phyloP scores from a whole-genome alignment of 179 eudicot genomes.

The Amaranthus tricolor region DNA sequence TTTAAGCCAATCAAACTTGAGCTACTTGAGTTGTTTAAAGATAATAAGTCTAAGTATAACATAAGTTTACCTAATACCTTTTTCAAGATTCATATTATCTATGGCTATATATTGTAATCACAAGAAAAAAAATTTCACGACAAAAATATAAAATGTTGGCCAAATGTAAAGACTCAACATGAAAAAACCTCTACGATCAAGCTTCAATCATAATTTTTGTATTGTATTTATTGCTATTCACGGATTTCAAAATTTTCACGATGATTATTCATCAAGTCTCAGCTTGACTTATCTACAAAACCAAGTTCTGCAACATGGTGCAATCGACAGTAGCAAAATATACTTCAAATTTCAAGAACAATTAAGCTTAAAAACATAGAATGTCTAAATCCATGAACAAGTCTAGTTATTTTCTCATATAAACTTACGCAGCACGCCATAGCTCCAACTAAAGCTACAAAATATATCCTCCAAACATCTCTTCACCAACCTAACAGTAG shows the following conservation, averaged over 20 bases:
- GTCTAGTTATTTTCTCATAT: neutral
- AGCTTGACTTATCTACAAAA: neutral
- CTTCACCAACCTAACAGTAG: too few relatives aligned
- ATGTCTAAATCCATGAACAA: neutral
- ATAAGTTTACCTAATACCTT: too few relatives aligned
- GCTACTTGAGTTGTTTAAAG: neutral
- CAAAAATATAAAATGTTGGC: neutral
- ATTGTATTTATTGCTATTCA: neutral
- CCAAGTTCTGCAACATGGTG: neutral
- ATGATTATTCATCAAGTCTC: neutral
- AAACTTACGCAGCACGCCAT: too few relatives aligned
- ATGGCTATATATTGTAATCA: too few relatives aligned
- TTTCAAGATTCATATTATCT: too few relatives aligned
- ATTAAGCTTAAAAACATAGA: neutral
- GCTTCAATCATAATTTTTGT: neutral
- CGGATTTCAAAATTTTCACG: neutral
- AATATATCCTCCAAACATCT: too few relatives aligned
- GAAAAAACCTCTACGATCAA: neutral
- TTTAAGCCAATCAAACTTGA: neutral
- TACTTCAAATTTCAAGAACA: neutral
- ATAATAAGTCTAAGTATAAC: too few relatives aligned
- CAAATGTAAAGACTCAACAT: neutral
- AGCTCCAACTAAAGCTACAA: too few relatives aligned
- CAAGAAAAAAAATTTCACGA: neutral
- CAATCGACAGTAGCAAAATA: neutral